Percentiles rank a stretch among this genome's conserved stretches.
phyloP scores from a whole-genome alignment of 306 rosid genomes.

The Lathyrus sativus region DNA sequence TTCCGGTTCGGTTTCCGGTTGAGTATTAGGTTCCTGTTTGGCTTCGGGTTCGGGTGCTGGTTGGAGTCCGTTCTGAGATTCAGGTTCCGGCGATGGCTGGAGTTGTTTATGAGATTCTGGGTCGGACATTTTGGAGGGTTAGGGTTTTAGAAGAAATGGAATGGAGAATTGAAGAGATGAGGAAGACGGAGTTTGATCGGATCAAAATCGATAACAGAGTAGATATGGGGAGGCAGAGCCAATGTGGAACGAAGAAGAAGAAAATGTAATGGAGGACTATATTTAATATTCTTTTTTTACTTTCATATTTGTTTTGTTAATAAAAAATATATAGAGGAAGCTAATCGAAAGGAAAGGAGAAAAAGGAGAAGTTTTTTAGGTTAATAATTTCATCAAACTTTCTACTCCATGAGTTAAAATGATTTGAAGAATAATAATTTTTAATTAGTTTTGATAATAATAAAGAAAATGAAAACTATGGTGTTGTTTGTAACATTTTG shows the following conservation, averaged over 20 bases:
- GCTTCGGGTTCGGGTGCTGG: neutral
- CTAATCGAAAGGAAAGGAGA: no score
- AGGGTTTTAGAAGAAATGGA: conserved; percentile 30
- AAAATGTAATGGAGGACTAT: neutral
- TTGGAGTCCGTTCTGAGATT: conserved; percentile 31
- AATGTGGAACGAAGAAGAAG: neutral
- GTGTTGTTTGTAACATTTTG: no score
- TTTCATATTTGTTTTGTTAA: no score
- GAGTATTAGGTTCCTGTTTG: neutral
- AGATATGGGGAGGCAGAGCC: neutral
- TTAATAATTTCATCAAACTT: no score
- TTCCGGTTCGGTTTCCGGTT: conserved; percentile 18
- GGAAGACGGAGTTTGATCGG: conserved; percentile 1
- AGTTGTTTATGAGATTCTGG: conserved; percentile 34
- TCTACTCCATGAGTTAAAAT: no score
- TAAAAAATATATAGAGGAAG: no score
- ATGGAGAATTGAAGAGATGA: neutral
- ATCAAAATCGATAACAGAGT: conserved; percentile 1
- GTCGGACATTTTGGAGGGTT: conserved; percentile 36
- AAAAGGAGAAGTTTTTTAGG: no score
- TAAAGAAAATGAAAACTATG: no score
- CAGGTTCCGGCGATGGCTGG: conserved; percentile 24
- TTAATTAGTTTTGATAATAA: no score
- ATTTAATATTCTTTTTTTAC: no score
- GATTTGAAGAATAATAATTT: no score